Percentiles rank a stretch among this genome's conserved stretches.
Conservation (phyloP, 345 rosid species). For the Angophora floribunda region DNA sequence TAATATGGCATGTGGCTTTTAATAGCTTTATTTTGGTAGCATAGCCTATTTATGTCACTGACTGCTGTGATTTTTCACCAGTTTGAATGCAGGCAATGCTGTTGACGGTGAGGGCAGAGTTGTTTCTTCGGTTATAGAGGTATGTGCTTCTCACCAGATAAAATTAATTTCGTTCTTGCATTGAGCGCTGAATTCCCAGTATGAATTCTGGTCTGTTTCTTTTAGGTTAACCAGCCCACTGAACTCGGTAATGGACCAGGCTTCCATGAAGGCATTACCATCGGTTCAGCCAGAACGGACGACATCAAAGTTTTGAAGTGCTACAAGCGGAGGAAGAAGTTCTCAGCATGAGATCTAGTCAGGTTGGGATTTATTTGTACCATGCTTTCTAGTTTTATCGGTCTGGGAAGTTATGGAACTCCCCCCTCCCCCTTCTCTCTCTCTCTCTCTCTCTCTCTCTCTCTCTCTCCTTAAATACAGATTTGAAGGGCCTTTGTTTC, state of each 20-base stretch:
- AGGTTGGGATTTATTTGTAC: background rate
- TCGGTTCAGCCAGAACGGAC: background rate
- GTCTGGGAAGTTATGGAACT: background rate
- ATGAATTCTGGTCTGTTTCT: background rate
- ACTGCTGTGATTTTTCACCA: background rate
- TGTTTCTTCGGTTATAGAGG: background rate
- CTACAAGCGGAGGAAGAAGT: background rate
- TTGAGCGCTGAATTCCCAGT: background rate
- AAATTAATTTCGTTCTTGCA: background rate
- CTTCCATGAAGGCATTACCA: background rate
- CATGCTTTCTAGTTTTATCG: background rate
- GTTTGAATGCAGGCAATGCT: background rate
- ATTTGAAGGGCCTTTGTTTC: background rate
- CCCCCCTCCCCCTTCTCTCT: background rate
- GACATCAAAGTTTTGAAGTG: background rate
- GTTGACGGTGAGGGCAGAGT: background rate
- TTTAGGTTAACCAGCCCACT: background rate
- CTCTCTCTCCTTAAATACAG: background rate
- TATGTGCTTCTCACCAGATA: background rate
- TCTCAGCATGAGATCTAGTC: background rate
- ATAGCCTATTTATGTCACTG: background rate
- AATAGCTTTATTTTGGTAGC: background rate
- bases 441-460: background rate
- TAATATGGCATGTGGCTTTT: background rate
- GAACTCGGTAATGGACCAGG: background rate